Evolutionary conservation across 164 flowering plant species (phyloP), one percentile per base, ranked within the genome.

Genomic region (Umbellularia californica): DNA sequence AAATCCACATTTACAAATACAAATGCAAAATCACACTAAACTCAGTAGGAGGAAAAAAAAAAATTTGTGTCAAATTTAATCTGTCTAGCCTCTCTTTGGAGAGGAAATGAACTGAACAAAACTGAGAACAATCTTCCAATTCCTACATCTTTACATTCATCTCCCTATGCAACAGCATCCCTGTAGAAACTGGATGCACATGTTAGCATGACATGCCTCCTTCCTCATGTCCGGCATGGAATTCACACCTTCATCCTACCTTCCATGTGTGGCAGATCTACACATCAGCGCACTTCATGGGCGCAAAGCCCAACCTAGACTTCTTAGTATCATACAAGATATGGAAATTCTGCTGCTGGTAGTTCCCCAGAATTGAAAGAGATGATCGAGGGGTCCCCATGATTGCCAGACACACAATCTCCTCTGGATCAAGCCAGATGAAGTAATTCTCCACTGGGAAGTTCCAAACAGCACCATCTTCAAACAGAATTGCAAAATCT

Each of bases 331-430:
- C 99, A 79, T 95, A 95, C 80, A 91, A 11, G 19, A 95, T 82
- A 58, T 92, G 98, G 64, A 95, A 93, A 78, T 95, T 93, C 85
- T 95, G 99, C 83, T 95, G 98, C 87, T 95, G 99, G 72, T 93
- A 93, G 76, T 95, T 95, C 14, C 99, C 99, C 25, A 95, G 84
- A 4, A 95, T 95, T 3, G 98, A 90, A 22, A 93, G 83, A 2
- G 85, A 86, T 3, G 95, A 90, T 2, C 68, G 73, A 20, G 92
- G 88, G 50, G 97, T 92, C 6, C 89, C 90, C 83, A 88, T 25
- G 55, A 95, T 81, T 0, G 99, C 98, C 82, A 95, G 79, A 74
- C 98, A 95, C 20, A 90, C 87, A 41, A 95, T 75, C 24, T 87
- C 91, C 28, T 87, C 89, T 0, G 90, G 89, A 2, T 86, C 94